Base-by-base conservation (phyloP, 192 early-diverging fungal genomes). In the Coemansia sp. region DNA sequence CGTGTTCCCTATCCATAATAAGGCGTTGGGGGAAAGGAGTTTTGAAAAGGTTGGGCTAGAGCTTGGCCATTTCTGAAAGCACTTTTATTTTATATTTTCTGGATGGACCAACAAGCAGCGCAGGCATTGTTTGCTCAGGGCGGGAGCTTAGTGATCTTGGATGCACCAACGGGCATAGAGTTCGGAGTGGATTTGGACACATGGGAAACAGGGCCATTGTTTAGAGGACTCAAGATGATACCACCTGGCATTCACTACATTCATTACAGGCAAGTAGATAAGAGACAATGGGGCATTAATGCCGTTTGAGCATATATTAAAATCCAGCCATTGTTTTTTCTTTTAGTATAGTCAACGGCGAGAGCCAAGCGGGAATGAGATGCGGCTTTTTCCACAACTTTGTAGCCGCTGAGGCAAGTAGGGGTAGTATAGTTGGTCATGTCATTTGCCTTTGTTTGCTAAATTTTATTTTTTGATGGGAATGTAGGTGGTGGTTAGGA, bases 221-320 rank as follows among this genome's bases (percentile, higher is more conserved):
- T 99, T 75, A 92, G 86, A 63, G 97, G 97, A 40, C 71, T 97
- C 24, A 96, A 95, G 79, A 80, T 95, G 48, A 92, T 99, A 59
- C 95, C 97, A 18, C 92, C 94, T 0, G 97, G 97, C 0, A 83
- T 93, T 46, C 97, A 99, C 79, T 96, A 95, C 77, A 80, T 96
- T 14, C 92, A 93, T 70, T 96, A 95, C 77, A 88, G 90, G 88
- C 88, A 76, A 51, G 63, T 16, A 23, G 26, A 9, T n/a, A 16
- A 18, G 31, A 37, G 31, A 37, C 24, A 34, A 40, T n/a, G 7
- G 11, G 7, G 16, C 33, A 51, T 35, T 34, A 35, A 48, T 53
- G 43, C 34, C 16, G 3, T 63, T 63, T 6, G 28, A 26, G 39
- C 56, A 45, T 43, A 59, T 50, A 56, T 58, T 59, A 48, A 62